Conservation (phyloP, 2,329 filamentous ascomycete genomes). For the Xylariaceae sp. region DNA sequence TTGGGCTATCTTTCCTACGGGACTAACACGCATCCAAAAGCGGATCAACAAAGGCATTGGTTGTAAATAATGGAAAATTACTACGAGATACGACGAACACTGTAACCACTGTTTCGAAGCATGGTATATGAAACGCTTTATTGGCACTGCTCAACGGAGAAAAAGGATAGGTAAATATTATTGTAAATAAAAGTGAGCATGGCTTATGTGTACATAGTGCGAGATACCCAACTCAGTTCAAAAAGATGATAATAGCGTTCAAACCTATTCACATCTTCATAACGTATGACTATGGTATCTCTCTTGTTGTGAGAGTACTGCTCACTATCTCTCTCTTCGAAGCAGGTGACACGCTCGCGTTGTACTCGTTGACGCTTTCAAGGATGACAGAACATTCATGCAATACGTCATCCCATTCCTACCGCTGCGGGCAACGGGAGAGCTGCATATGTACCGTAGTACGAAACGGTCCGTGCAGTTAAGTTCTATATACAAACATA, state of each 20-base stretch:
- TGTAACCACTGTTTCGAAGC: neutral
- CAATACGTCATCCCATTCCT: too few relatives aligned
- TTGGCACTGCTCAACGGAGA: neutral
- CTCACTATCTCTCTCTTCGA: neutral
- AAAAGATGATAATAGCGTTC: constrained; percentile 7
- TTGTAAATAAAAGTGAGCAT: constrained; percentile 13
- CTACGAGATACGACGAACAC: constrained; percentile 4
- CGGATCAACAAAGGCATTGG: neutral
- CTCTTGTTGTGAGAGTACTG: neutral
- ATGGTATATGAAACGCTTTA: neutral
- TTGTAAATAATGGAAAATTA: constrained; percentile 9
- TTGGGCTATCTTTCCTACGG: neutral
- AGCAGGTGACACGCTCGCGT: neutral
- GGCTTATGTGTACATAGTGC: constrained; percentile 25
- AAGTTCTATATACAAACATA: too few relatives aligned
- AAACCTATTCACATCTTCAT: neutral
- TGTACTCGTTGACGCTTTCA: too few relatives aligned
- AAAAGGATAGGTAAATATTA: neutral
- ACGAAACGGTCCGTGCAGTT: too few relatives aligned
- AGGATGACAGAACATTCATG: too few relatives aligned
- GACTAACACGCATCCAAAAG: neutral
- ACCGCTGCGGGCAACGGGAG: too few relatives aligned
- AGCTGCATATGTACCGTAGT: too few relatives aligned
- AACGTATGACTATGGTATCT: too few relatives aligned
- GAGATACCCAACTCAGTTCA: constrained; percentile 30